These are phyloP conservation scores for Eucommia ulmoides DNA, from an alignment of 257 asterid genomes.

Conservation along the genomic window DNA sequence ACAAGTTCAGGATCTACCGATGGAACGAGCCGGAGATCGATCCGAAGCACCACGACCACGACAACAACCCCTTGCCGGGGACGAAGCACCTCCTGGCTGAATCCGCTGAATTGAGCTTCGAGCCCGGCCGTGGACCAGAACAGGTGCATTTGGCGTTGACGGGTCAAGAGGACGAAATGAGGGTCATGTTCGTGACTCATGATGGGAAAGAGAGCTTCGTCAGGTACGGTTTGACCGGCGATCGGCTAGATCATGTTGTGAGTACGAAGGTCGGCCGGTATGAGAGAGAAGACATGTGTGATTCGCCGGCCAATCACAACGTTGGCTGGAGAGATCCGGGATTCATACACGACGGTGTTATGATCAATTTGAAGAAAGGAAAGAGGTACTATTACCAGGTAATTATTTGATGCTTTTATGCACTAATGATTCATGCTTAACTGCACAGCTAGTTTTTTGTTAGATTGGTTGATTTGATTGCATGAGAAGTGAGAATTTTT, in stretches of 20 bases:
- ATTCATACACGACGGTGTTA: slow-evolving; percentile 72
- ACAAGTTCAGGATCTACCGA: slow-evolving; percentile 77
- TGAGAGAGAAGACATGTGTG: slow-evolving; percentile 84
- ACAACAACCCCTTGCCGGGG: slow-evolving; percentile 77
- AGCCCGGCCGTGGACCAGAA: slow-evolving; percentile 60
- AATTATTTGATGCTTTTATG: no score
- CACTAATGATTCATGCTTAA: no score
- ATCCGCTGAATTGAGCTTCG: slow-evolving; percentile 43
- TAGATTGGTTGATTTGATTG: no score
- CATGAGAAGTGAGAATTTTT: no score
- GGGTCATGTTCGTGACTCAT: slow-evolving; percentile 86
- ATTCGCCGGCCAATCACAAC: slow-evolving; percentile 68
- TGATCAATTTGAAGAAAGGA: slow-evolving; percentile 47
- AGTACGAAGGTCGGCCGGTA: slow-evolving; percentile 44
- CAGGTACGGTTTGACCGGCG: slow-evolving; percentile 44
- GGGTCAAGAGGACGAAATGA: slow-evolving; percentile 72
- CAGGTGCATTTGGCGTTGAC: slow-evolving; percentile 82
- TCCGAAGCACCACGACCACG: slow-evolving; percentile 57
- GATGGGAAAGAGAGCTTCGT: slow-evolving; percentile 59
- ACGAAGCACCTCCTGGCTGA: slow-evolving; percentile 56
- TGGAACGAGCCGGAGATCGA: slow-evolving; percentile 64
- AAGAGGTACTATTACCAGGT: slow-evolving; percentile 73
- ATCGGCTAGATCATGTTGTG: slow-evolving; percentile 29
- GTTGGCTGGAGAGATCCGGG: slow-evolving; percentile 98
- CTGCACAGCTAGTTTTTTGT: no score